These are phyloP conservation scores for Picea abies DNA, from an alignment of 83 land plant species.

Conservation along the genomic window DNA sequence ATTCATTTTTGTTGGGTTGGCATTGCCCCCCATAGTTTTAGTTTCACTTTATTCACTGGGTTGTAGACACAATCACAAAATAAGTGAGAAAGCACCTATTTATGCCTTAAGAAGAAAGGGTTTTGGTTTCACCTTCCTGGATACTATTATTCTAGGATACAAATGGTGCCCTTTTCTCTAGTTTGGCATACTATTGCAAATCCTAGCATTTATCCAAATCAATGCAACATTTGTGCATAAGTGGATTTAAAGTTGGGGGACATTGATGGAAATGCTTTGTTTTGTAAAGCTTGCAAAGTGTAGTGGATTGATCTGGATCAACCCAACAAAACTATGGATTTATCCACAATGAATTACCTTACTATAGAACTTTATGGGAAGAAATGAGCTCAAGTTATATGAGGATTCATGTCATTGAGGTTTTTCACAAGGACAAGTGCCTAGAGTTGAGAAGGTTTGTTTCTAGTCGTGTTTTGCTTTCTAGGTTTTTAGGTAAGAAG, in stretches of 20 bases:
- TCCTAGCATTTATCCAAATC: background rate
- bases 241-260: conserved; percentile 54
- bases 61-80: background rate
- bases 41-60: background rate
- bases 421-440: conserved; percentile 20
- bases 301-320: conserved; percentile 23
- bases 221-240: conserved; percentile 13
- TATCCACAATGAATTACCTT: background rate
- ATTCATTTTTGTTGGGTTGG: conserved; percentile 59
- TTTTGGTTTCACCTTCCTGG: conserved; percentile 52
- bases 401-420: conserved; percentile 30
- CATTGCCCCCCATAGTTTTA: conserved; percentile 20
- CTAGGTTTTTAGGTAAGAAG: conserved; percentile 18
- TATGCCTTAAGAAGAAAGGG: conserved; percentile 35
- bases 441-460: conserved; percentile 3
- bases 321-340: background rate
- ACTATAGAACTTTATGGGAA: background rate
- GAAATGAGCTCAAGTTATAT: background rate
- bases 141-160: conserved; percentile 50
- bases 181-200: conserved; percentile 52
- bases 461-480: conserved; percentile 23
- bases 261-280: conserved; percentile 48
- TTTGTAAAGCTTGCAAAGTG: conserved; percentile 56
- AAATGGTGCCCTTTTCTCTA: conserved; percentile 59
- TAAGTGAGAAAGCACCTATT: background rate